Evolutionary conservation across 441 rosid species (phyloP).

Genomic region (Adansonia madagascariensis): DNA sequence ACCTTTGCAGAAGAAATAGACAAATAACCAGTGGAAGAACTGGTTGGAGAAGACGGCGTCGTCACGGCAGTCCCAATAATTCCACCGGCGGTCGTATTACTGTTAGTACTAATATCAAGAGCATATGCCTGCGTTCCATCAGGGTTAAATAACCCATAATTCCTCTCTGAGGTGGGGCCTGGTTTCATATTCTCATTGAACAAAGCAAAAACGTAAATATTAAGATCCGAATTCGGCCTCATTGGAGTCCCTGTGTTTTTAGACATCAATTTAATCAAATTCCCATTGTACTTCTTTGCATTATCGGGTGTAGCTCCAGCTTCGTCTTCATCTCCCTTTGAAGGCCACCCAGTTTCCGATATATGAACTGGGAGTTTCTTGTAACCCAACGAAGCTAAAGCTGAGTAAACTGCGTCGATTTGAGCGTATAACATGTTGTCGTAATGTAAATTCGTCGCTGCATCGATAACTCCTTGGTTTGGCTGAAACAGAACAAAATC

Average conservation of each 20-base stretch:
- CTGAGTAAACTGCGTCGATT: slow-evolving; percentile 77
- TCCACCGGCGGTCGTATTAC: slow-evolving; percentile 32
- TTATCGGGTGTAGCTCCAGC: slow-evolving; percentile 79
- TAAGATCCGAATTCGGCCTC: slow-evolving; percentile 58
- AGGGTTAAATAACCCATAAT: slow-evolving; percentile 89
- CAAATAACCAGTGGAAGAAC: slow-evolving; percentile 70
- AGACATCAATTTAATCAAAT: slow-evolving; percentile 60
- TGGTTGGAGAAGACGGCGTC: slow-evolving; percentile 37
- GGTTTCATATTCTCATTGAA: slow-evolving; percentile 94
- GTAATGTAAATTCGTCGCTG: slow-evolving; percentile 66
- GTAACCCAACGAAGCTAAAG: slow-evolving; percentile 63
- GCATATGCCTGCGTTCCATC: slow-evolving; percentile 77
- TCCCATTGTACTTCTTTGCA: slow-evolving; percentile 81
- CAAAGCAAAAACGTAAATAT: slow-evolving; percentile 71
- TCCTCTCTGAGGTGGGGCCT: slow-evolving; percentile 95
- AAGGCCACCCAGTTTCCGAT: slow-evolving; percentile 98
- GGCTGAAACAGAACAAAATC: slow-evolving; percentile 83
- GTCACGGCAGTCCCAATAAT: slow-evolving; percentile 7
- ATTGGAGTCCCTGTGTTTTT: slow-evolving; percentile 76
- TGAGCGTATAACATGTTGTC: slow-evolving; percentile 91
- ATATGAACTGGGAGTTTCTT: slow-evolving; percentile 62
- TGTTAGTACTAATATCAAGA: slow-evolving; percentile 46
- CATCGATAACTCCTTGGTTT: slow-evolving; percentile 69
- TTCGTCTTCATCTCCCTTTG: slow-evolving; percentile 83
- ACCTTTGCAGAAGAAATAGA: slow-evolving; percentile 67